phyloP scores from a whole-genome alignment of 1,139 yeast genomes.

The Pichia terricola region DNA sequence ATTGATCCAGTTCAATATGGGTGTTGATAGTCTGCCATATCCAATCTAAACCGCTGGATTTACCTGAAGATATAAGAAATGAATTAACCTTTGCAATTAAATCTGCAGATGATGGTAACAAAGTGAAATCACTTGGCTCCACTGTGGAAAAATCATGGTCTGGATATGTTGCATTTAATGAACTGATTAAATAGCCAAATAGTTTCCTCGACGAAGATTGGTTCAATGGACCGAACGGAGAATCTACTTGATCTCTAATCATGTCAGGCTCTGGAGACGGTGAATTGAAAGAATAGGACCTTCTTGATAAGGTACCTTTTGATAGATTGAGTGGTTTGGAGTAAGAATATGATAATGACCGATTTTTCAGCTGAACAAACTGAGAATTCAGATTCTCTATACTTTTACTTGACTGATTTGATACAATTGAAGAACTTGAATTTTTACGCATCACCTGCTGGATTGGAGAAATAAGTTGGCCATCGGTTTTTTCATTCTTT shows the following conservation, averaged over 20 bases:
- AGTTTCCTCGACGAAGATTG: constrained; percentile 77
- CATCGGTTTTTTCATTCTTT: constrained; percentile 3
- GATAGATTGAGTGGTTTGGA: constrained; percentile 13
- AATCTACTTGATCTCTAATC: constrained; percentile 23
- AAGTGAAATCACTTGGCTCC: constrained; percentile 77
- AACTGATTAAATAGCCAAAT: constrained; percentile 84
- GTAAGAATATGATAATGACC: constrained; percentile 24
- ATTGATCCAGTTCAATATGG: constrained; percentile 73
- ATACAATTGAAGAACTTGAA: constrained; percentile 9
- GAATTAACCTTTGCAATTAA: constrained; percentile 72
- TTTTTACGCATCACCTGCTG: constrained; percentile 6
- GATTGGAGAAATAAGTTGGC: neutral
- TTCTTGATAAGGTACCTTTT: constrained; percentile 9
- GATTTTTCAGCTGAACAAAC: constrained; percentile 22
- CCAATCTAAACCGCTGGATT: constrained; percentile 44
- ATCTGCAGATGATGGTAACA: constrained; percentile 38
- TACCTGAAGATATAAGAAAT: constrained; percentile 71
- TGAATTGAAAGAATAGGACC: constrained; percentile 19
- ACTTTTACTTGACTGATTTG: constrained; percentile 5
- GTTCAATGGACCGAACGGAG: constrained; percentile 92
- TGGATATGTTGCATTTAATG: constrained; percentile 85
- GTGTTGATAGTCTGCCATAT: constrained; percentile 85
- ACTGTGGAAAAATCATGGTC: constrained; percentile 88
- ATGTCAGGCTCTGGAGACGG: constrained; percentile 19
- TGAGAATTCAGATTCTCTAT: constrained; percentile 19